phyloP scores from a whole-genome alignment of 2,329 filamentous ascomycete species.

The Beauveria australis region DNA sequence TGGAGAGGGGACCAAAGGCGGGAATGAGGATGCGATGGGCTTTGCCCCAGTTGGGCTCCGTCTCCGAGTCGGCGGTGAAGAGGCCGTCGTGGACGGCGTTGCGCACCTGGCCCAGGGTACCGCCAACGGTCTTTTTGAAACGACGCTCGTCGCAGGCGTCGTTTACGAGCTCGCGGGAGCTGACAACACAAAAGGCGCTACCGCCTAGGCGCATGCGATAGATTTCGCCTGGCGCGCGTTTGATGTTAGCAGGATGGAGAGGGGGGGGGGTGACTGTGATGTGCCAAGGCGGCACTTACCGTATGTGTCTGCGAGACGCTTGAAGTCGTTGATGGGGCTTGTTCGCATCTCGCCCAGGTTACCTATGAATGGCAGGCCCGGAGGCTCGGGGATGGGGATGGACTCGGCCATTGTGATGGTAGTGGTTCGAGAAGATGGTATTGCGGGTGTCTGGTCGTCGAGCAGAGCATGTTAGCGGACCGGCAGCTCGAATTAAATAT shows the following conservation, averaged over 20 bases:
- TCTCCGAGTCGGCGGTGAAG: slow-evolving; percentile 46
- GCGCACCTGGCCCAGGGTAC: slow-evolving; percentile 40
- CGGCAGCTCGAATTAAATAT: not conserved
- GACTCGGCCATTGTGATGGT: slow-evolving; percentile 23
- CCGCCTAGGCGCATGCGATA: slow-evolving; percentile 47
- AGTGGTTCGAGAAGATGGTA: not conserved
- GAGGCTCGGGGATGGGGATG: slow-evolving; percentile 53
- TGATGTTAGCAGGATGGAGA: not conserved
- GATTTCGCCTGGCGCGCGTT: slow-evolving; percentile 42
- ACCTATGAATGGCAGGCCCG: slow-evolving; percentile 56
- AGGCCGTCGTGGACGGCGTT: slow-evolving; percentile 56
- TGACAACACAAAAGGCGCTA: slow-evolving; percentile 40
- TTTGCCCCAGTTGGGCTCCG: slow-evolving; percentile 55
- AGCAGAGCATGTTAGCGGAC: not conserved
- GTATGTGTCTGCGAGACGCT: slow-evolving; percentile 54
- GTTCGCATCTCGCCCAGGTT: slow-evolving; percentile 56
- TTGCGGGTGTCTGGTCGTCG: not conserved
- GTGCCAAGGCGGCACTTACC: slow-evolving; percentile 34
- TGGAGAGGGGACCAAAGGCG: slow-evolving; percentile 60
- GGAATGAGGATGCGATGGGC: slow-evolving; percentile 59
- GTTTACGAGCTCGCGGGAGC: slow-evolving; percentile 47
- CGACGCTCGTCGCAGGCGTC: slow-evolving; percentile 58
- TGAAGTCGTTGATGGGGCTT: slow-evolving; percentile 47
- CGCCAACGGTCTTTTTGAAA: slow-evolving; percentile 51
- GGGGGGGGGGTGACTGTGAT: not conserved